phyloP scores from a whole-genome alignment of 441 rosid species.

The Aquilaria agallochum region DNA sequence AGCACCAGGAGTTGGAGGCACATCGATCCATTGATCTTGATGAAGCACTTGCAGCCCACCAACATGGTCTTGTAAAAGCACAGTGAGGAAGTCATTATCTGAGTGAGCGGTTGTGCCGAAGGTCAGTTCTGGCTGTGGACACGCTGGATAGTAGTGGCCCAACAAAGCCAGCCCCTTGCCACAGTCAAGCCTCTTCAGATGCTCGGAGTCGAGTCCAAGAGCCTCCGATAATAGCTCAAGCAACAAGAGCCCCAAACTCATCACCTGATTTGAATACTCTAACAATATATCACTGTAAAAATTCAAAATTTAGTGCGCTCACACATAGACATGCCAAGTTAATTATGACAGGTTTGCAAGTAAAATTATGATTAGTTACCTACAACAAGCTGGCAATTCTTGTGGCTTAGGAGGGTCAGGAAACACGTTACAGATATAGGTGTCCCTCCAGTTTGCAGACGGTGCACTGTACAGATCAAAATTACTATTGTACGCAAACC shows the following conservation, averaged over 20 bases:
- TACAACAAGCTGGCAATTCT: conserved; percentile 31
- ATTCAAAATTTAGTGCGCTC: no score
- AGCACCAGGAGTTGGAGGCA: conserved; percentile 23
- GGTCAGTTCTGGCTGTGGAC: conserved; percentile 63
- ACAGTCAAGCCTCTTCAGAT: conserved; percentile 48
- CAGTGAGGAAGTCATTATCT: conserved; percentile 33
- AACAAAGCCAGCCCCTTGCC: conserved; percentile 28
- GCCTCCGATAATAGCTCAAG: conserved; percentile 52
- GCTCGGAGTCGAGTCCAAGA: conserved; percentile 39
- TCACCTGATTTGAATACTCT: conserved; percentile 35
- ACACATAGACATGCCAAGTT: no score
- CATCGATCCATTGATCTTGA: conserved; percentile 28
- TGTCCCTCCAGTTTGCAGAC: conserved; percentile 42
- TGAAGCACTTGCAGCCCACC: conserved; percentile 35
- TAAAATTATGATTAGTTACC: conserved; percentile 13
- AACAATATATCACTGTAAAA: conserved; percentile 37
- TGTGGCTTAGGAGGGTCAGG: conserved; percentile 39
- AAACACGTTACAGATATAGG: conserved; percentile 9
- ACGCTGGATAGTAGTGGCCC: conserved; percentile 47
- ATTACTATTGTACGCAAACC: conserved; percentile 31
- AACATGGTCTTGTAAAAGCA: conserved; percentile 29
- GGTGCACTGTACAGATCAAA: conserved; percentile 32
- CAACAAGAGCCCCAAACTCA: conserved; percentile 27
- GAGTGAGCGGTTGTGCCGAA: conserved; percentile 42
- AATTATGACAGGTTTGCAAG: background rate